phyloP scores from a whole-genome alignment of 192 early-diverging fungal species.

The Podila verticillata region DNA sequence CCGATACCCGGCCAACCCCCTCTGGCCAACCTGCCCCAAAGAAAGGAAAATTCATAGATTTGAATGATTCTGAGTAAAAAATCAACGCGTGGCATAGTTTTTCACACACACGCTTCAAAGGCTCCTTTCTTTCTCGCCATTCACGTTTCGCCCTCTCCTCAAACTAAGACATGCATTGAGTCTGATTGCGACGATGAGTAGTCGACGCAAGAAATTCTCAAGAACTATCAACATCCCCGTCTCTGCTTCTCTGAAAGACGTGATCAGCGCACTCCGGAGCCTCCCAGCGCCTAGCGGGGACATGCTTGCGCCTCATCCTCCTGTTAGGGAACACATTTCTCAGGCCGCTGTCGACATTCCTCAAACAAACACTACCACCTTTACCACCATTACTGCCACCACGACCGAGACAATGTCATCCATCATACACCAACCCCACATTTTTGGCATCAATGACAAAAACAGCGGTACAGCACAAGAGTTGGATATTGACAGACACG shows the following conservation, averaged over 20 bases:
- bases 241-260: background rate
- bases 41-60: background rate
- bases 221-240: background rate
- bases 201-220: constrained; percentile 2
- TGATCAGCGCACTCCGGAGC: background rate
- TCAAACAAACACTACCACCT: background rate
- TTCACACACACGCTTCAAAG: background rate
- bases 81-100: background rate
- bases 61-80: background rate
- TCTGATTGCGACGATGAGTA: background rate
- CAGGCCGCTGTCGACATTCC: too few species aligned
- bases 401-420: background rate
- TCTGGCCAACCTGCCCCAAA: constrained; percentile 1
- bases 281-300: background rate
- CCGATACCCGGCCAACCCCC: background rate
- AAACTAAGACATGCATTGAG: background rate
- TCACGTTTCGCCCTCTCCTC: background rate
- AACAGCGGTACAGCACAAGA: background rate
- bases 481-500: too few species aligned
- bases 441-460: background rate
- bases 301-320: background rate
- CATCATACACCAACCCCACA: background rate
- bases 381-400: background rate
- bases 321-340: too few species aligned
- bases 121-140: background rate